phyloP scores from a whole-genome alignment of 129 eudicot species.

The Centaurea solstitialis region DNA sequence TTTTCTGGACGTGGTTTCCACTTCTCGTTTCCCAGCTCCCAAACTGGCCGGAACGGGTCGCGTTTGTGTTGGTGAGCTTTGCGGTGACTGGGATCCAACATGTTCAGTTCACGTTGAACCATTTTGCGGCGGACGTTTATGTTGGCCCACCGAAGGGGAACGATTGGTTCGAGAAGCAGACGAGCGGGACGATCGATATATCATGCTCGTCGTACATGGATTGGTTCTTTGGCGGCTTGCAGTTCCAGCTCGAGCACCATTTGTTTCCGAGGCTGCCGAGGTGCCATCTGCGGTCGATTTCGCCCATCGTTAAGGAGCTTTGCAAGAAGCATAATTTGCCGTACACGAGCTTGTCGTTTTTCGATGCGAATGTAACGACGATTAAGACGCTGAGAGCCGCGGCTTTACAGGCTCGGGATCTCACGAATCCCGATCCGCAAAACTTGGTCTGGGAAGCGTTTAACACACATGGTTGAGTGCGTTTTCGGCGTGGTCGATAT shows the following conservation, averaged over 20 bases:
- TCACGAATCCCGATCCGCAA: slow-evolving; percentile 28
- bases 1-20: slow-evolving; percentile 47
- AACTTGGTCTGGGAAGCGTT: slow-evolving; percentile 43
- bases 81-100: slow-evolving; percentile 43
- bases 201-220: slow-evolving; percentile 42
- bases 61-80: slow-evolving; percentile 38
- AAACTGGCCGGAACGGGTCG: slow-evolving; percentile 39
- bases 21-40: slow-evolving; percentile 37
- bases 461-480: slow-evolving; percentile 37
- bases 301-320: slow-evolving; percentile 39
- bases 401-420: slow-evolving; percentile 43
- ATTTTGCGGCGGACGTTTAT: slow-evolving; percentile 38
- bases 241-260: slow-evolving; percentile 46
- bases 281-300: slow-evolving; percentile 34
- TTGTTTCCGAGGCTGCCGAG: slow-evolving; percentile 45
- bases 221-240: slow-evolving; percentile 45
- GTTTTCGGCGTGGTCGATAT: background rate
- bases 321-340: slow-evolving; percentile 42
- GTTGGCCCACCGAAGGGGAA: slow-evolving; percentile 44
- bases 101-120: slow-evolving; percentile 44
- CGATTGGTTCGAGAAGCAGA: slow-evolving; percentile 45
- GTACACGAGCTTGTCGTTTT: slow-evolving; percentile 33
- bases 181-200: slow-evolving; percentile 37
- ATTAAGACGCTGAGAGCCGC: slow-evolving; percentile 37
- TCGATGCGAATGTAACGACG: slow-evolving; percentile 33